Conservation (phyloP, 75 land plant species). For the Cunninghamia lanceolata region DNA sequence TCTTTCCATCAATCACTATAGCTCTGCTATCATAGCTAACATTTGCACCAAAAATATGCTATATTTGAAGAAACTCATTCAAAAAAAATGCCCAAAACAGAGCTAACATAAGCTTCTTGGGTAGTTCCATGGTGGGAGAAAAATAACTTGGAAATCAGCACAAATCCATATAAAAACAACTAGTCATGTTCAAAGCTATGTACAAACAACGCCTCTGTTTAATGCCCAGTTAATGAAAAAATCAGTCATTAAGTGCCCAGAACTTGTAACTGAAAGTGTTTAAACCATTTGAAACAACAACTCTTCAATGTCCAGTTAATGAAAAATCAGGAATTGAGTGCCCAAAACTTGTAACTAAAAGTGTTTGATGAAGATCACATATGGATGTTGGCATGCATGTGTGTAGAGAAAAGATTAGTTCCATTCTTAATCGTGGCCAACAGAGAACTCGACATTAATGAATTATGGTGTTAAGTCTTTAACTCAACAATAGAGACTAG, state of each 20-base stretch:
- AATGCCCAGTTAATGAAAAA: neutral
- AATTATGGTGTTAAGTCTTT: too few species aligned
- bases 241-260: too few species aligned
- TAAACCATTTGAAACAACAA: too few species aligned
- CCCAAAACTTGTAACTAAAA: neutral
- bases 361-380: neutral
- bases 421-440: too few species aligned
- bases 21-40: slow-evolving; percentile 33
- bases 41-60: neutral
- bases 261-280: too few species aligned
- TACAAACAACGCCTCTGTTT: neutral
- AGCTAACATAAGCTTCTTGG: neutral
- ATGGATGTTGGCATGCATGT: too few species aligned
- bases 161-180: neutral
- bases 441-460: too few species aligned
- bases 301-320: neutral
- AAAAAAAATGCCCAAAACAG: neutral
- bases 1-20: slow-evolving; percentile 31
- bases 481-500: too few species aligned
- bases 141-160: neutral
- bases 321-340: neutral
- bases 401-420: too few species aligned
- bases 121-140: neutral
- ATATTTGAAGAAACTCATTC: neutral
- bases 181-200: neutral